Percentiles rank a stretch among this genome's conserved stretches.
phyloP scores from a whole-genome alignment of 2,329 filamentous ascomycete genomes.

The Talaromyces sp. region DNA sequence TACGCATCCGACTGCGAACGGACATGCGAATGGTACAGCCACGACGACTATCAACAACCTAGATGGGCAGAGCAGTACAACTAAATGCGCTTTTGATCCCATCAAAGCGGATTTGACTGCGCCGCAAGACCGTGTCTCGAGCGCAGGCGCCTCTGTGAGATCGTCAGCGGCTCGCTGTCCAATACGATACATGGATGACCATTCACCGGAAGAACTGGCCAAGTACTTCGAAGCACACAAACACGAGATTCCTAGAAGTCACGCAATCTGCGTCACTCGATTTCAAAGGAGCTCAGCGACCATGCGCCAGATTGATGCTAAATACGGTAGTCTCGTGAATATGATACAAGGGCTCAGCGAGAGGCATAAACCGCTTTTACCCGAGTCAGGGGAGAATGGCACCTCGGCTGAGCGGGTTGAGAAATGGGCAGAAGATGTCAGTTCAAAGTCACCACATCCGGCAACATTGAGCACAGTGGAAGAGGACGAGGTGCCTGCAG shows the following conservation, averaged over 20 bases:
- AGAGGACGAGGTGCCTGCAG: conserved; percentile 26
- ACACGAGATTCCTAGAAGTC: conserved; percentile 87
- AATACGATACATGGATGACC: conserved; percentile 87
- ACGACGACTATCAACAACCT: conserved; percentile 19
- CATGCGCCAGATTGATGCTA: conserved; percentile 83
- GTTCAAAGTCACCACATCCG: conserved; percentile 49
- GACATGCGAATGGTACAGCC: conserved; percentile 35
- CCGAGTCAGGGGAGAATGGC: conserved; percentile 48
- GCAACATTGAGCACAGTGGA: conserved; percentile 39
- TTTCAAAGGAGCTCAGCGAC: conserved; percentile 79
- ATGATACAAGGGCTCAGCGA: conserved; percentile 90
- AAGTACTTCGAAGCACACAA: conserved; percentile 94
- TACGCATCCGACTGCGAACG: conserved; percentile 37
- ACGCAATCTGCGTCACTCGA: conserved; percentile 84
- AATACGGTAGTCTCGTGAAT: conserved; percentile 78
- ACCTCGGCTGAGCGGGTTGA: conserved; percentile 70
- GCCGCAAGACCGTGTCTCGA: conserved; percentile 43
- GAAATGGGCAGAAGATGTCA: conserved; percentile 79
- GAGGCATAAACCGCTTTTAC: conserved; percentile 81
- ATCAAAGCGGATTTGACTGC: conserved; percentile 46
- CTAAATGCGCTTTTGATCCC: conserved; percentile 51
- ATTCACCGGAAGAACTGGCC: conserved; percentile 88
- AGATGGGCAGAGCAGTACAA: conserved; percentile 33
- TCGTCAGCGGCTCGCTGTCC: conserved; percentile 69
- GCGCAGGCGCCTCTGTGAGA: conserved; percentile 37